Evolutionary conservation across 768 basidiomycete genomes (phyloP).

Genomic region (Naganishia kalamii): DNA sequence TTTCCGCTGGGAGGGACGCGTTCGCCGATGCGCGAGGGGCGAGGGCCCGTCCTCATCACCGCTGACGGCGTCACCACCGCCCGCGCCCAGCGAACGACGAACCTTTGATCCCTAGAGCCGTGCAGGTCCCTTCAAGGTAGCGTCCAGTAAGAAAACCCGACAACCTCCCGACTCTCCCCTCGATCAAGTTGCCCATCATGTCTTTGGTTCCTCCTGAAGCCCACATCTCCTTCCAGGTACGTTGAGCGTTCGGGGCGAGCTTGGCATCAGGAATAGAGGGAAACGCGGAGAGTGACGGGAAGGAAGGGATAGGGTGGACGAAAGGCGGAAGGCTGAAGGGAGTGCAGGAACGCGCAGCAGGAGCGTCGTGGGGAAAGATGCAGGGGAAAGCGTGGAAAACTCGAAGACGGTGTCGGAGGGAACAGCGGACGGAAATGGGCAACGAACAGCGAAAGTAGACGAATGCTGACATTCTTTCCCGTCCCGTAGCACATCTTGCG

Average conservation of each 20-base stretch:
- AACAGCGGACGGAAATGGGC: neutral
- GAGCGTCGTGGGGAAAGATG: too few relatives aligned
- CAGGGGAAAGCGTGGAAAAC: too few relatives aligned
- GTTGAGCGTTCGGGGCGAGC: constrained; percentile 25
- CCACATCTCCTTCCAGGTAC: constrained; percentile 89
- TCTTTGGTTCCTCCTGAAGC: constrained; percentile 94
- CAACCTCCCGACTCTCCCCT: constrained; percentile 17
- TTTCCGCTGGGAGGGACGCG: neutral
- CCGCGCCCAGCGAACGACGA: neutral
- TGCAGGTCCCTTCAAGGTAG: constrained; percentile 13
- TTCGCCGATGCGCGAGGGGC: too few relatives aligned
- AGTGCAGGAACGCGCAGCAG: too few relatives aligned
- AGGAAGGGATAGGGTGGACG: neutral
- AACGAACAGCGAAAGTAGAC: neutral
- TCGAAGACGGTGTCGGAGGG: neutral
- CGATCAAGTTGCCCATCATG: constrained; percentile 54
- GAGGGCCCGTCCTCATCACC: neutral
- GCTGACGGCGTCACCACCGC: constrained; percentile 1
- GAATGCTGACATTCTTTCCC: neutral
- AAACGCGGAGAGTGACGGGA: too few relatives aligned
- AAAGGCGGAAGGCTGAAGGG: neutral
- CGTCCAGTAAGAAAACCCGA: constrained; percentile 8
- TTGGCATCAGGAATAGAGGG: too few relatives aligned
- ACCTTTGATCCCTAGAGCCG: constrained; percentile 10
- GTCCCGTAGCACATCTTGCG: constrained; percentile 87